A percentile compares a stretch with the other conserved stretches of the same genome.
Evolutionary conservation across 2,329 filamentous ascomycete genomes (phyloP).

Genomic region (Ophiosphaerella korrae): DNA sequence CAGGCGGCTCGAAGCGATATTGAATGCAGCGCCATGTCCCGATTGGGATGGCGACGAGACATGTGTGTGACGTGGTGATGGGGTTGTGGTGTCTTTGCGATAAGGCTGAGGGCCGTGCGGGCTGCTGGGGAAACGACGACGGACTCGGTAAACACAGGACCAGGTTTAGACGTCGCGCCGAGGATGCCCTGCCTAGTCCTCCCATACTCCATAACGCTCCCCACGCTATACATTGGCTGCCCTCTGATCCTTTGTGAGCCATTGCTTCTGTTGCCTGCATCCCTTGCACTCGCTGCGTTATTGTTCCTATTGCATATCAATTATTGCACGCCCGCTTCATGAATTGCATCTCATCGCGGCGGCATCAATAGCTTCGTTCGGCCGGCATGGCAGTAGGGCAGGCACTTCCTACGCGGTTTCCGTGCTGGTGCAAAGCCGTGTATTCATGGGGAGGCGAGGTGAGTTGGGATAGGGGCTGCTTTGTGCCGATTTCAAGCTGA

Average conservation of each 20-base stretch:
- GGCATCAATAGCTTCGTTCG: slow-evolving; percentile 1
- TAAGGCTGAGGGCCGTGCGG: slow-evolving; percentile 4
- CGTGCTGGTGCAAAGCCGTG: slow-evolving; percentile 88
- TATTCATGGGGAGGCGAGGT: slow-evolving; percentile 91
- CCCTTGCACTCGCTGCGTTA: slow-evolving; percentile 11
- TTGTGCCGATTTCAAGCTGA: slow-evolving; percentile 25
- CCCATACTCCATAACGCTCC: slow-evolving; percentile 16
- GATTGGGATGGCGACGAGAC: background rate
- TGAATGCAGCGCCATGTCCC: background rate
- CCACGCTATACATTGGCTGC: slow-evolving; percentile 20
- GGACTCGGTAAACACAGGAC: slow-evolving; percentile 21
- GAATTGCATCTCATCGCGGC: slow-evolving; percentile 21
- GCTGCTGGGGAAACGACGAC: slow-evolving; percentile 27
- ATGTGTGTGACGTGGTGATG: slow-evolving; percentile 22
- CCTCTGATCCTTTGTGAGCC: slow-evolving; percentile 9
- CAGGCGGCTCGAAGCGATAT: background rate
- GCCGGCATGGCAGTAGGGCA: slow-evolving; percentile 54
- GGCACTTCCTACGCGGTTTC: slow-evolving; percentile 75
- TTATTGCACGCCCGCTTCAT: slow-evolving; percentile 15
- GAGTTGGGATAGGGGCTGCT: slow-evolving; percentile 17
- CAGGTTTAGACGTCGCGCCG: slow-evolving; percentile 21
- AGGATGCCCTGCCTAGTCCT: slow-evolving; percentile 18
- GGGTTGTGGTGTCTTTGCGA: slow-evolving; percentile 10
- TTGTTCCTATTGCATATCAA: slow-evolving; percentile 21
- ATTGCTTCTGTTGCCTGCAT: slow-evolving; percentile 14